Base-by-base conservation (phyloP, 441 rosid genomes). In the Geranium incanum region DNA sequence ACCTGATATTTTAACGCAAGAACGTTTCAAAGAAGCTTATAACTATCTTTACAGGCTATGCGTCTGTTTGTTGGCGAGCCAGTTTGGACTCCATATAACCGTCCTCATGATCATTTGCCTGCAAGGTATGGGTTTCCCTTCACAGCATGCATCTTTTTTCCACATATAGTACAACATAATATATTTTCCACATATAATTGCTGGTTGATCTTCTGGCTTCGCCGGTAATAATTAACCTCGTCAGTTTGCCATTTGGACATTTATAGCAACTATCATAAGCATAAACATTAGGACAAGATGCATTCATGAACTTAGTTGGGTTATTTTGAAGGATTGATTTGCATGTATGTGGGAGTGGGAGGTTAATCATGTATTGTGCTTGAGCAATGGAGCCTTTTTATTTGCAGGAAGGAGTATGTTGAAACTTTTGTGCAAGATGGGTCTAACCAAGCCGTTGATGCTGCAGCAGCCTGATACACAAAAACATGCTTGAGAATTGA, bases 41-140 rank as follows among this genome's bases (percentile, higher is more conserved):
- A 5, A 16, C 4, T 43, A 39, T n/a, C 16, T 16, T 39, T 48
- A 71, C 84, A 90, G 95, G 97, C 97, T 3, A 89, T 95, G 96
- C 81, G 98, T 41, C 88, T 92, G 62, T 95, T 92, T 60, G 92
- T 87, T 39, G 97, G 95, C 52, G 93, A 87, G 70, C 98, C 99
- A 19, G 52, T 95, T 65, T 92, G 98, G 99, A 90, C 98, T 65
- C 95, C 98, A 62, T 87, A 48, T 82, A 87, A 95, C 74, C 99
- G 95, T 16, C 99, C 97, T 36, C 94, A 92, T 7, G 99, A 94
- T 75, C 86, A 92, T 82, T 86, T 89, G 37, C 93, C 84, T 28
- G 96, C 96, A 73, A 95, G 97, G 99, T 90, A 77, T 59, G 71
- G 1, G 66, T 9, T 72, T 1, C 0, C 0, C 48, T 65, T 15